Percentiles rank a stretch among this genome's conserved stretches.
Evolutionary conservation across 352 stramenopile genomes (phyloP).

Genomic region (Phytopythium delawarense): DNA sequence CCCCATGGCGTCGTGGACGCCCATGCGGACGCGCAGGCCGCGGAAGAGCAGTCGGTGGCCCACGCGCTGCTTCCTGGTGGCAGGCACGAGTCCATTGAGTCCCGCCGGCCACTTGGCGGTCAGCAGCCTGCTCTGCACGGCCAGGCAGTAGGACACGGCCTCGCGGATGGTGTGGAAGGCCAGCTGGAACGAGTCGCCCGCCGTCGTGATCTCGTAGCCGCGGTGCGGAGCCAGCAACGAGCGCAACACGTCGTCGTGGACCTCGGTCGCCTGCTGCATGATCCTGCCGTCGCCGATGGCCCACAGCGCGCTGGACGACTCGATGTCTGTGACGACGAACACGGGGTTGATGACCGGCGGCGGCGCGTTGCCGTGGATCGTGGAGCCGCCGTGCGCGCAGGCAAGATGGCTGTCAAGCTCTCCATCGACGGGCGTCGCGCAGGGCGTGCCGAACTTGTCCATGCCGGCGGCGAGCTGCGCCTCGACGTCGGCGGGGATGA

Average conservation of each 20-base stretch:
- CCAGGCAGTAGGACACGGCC: slow-evolving; percentile 48
- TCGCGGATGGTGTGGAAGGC: slow-evolving; percentile 65
- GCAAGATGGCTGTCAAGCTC: neutral
- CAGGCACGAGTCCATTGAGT: slow-evolving; percentile 38
- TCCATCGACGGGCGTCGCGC: slow-evolving; percentile 5
- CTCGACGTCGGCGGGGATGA: slow-evolving; percentile 39
- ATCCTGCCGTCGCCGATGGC: slow-evolving; percentile 30
- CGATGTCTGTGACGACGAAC: slow-evolving; percentile 37
- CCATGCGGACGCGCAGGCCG: slow-evolving; percentile 47
- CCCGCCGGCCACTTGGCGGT: slow-evolving; percentile 52
- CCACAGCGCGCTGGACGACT: slow-evolving; percentile 32
- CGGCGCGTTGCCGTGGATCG: neutral
- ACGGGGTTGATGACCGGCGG: slow-evolving; percentile 19
- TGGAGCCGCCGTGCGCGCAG: neutral
- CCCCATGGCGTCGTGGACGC: slow-evolving; percentile 39
- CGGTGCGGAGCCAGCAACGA: slow-evolving; percentile 32
- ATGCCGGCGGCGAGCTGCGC: slow-evolving; percentile 27
- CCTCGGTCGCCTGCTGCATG: slow-evolving; percentile 37
- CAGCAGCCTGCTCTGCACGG: slow-evolving; percentile 49
- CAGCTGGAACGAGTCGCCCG: slow-evolving; percentile 64
- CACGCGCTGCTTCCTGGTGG: slow-evolving; percentile 30
- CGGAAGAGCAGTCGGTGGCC: slow-evolving; percentile 33
- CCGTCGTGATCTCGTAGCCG: slow-evolving; percentile 74
- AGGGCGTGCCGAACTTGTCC: slow-evolving; percentile 19
- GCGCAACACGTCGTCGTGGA: slow-evolving; percentile 40